A percentile compares a stretch with the other conserved stretches of the same genome.
Conservation (phyloP, 495 filamentous ascomycete species). For the Penicillium riverlandense region DNA sequence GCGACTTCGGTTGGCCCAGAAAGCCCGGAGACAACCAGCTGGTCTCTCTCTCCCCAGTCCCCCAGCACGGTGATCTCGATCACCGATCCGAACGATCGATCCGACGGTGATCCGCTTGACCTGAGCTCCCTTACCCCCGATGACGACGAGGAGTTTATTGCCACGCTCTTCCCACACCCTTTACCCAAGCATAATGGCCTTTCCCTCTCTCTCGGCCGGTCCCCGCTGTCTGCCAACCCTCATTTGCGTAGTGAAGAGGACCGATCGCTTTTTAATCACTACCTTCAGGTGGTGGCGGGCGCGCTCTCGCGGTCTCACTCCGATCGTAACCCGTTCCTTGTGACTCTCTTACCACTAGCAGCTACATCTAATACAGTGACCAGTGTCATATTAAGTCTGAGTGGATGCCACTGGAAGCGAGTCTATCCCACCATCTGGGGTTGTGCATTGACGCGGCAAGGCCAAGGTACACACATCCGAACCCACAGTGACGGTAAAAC, state of each 20-base stretch:
- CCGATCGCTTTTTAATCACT: constrained; percentile 22
- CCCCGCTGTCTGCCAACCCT: constrained; percentile 12
- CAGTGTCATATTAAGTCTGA: constrained; percentile 19
- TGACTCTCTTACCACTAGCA: constrained; percentile 18
- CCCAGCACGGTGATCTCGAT: constrained; percentile 1
- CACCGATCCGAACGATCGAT: constrained; percentile 3
- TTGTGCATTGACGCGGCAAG: constrained; percentile 16
- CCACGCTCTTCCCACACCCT: constrained; percentile 15
- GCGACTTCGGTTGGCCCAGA: background rate
- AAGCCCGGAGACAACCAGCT: background rate
- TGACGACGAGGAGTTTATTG: constrained; percentile 16
- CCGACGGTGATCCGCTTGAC: constrained; percentile 7
- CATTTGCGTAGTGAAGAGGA: constrained; percentile 17
- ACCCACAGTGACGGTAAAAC: background rate
- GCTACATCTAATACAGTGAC: constrained; percentile 19
- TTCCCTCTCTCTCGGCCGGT: background rate
- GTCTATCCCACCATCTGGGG: constrained; percentile 23
- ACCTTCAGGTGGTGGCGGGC: constrained; percentile 19
- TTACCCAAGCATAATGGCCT: background rate
- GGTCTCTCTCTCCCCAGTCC: constrained; percentile 1
- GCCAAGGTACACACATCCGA: constrained; percentile 7
- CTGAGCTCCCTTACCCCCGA: constrained; percentile 1
- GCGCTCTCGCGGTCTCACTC: constrained; percentile 16
- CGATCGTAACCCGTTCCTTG: constrained; percentile 21
- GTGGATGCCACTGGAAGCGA: constrained; percentile 23